A percentile compares a stretch with the other conserved stretches of the same genome.
phyloP scores from a whole-genome alignment of 208 protist genomes.

The Trypanosoma boissoni region DNA sequence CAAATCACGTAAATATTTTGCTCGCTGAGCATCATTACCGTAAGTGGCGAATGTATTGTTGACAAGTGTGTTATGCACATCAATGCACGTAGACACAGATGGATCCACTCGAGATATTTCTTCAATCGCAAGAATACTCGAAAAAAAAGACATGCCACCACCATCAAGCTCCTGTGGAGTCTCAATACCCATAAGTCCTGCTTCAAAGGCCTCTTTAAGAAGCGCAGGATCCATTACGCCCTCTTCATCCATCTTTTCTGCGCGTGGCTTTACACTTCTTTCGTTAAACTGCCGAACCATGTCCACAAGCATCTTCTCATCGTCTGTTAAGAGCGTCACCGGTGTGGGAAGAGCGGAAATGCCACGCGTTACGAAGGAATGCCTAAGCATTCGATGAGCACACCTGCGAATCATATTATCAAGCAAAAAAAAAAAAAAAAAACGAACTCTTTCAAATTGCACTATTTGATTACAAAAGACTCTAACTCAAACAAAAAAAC shows the following conservation, averaged over 20 bases:
- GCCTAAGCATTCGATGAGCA: constrained; percentile 31
- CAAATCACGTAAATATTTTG: constrained; percentile 89
- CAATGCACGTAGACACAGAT: constrained; percentile 79
- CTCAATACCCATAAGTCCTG: constrained; percentile 88
- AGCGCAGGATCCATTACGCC: constrained; percentile 60
- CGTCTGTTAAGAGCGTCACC: constrained; percentile 48
- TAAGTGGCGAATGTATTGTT: constrained; percentile 85
- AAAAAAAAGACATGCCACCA: constrained; percentile 72
- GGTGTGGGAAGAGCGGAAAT: constrained; percentile 17
- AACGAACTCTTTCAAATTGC: too few species aligned
- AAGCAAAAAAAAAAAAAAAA: background rate
- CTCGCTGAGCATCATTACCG: constrained; percentile 74
- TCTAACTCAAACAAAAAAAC: constrained; percentile 8
- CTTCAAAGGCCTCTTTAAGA: constrained; percentile 66
- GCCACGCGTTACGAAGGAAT: constrained; percentile 18
- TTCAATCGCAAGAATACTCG: constrained; percentile 82
- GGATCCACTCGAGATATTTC: constrained; percentile 88
- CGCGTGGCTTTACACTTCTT: constrained; percentile 55
- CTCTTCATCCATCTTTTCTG: constrained; percentile 78
- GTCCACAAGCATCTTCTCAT: constrained; percentile 71
- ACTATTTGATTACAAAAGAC: too few species aligned
- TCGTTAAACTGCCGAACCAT: constrained; percentile 68
- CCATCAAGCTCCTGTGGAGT: constrained; percentile 60
- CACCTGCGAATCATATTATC: constrained; percentile 22
- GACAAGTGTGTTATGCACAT: constrained; percentile 92